phyloP scores from a whole-genome alignment of 2,329 filamentous ascomycete species.

The Calonectria naviculata region DNA sequence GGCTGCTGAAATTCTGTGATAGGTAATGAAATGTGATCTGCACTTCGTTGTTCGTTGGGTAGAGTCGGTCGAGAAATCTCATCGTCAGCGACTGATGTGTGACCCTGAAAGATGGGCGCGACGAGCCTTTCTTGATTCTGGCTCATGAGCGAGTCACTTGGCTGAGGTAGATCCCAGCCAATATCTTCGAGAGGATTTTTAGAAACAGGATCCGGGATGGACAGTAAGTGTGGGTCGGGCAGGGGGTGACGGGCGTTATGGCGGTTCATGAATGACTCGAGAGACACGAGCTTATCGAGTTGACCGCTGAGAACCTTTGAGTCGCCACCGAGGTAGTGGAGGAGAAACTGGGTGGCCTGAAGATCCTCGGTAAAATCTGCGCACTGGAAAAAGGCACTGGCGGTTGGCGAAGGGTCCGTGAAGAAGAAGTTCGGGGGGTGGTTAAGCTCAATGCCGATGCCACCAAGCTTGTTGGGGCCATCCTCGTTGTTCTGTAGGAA shows the following conservation, averaged over 20 bases:
- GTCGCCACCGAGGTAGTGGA: constrained; percentile 94
- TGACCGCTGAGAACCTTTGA: constrained; percentile 96
- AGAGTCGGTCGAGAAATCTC: too few relatives aligned
- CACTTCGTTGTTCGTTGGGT: too few relatives aligned
- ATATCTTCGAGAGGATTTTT: too few relatives aligned
- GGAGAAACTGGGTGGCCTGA: constrained; percentile 89
- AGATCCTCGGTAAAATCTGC: constrained; percentile 98
- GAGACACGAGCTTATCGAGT: constrained; percentile 91
- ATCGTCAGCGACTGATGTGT: too few relatives aligned
- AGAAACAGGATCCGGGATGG: constrained; percentile 90
- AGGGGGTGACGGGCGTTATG: constrained; percentile 75
- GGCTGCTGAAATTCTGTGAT: too few relatives aligned
- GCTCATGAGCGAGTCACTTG: too few relatives aligned
- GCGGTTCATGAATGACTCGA: constrained; percentile 96
- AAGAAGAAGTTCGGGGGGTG: constrained; percentile 94
- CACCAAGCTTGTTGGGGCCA: constrained; percentile 82
- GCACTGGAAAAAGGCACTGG: constrained; percentile 93
- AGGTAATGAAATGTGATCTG: too few relatives aligned
- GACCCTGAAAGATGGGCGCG: too few relatives aligned
- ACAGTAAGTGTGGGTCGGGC: constrained; percentile 78
- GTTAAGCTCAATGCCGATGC: constrained; percentile 92
- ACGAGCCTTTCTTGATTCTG: too few relatives aligned
- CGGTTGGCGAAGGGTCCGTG: constrained; percentile 90
- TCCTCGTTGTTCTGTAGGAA: constrained; percentile 91
- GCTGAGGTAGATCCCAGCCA: too few relatives aligned